These are phyloP conservation scores for Globisporangium nodosum DNA, from an alignment of 352 stramenopile genomes.

Conservation along the genomic window DNA sequence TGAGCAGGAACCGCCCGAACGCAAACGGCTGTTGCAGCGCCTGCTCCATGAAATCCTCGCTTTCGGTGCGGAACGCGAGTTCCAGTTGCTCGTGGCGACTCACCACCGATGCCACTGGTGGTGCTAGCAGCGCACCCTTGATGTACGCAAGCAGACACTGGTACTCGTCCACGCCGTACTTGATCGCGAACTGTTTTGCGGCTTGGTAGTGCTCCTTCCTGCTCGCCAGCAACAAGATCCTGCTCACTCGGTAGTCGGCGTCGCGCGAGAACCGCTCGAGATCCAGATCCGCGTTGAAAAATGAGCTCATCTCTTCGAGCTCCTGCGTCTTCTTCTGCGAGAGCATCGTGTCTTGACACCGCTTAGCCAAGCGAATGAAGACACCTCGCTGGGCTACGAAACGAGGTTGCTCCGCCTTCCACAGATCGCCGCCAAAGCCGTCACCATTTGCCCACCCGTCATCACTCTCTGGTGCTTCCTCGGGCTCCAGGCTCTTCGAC, in stretches of 20 bases:
- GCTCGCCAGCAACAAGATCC: constrained; percentile 45
- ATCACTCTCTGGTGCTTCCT: constrained; percentile 1
- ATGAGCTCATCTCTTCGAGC: constrained; percentile 52
- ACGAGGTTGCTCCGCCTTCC: not conserved
- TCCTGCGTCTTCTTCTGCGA: constrained; percentile 58
- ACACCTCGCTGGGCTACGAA: constrained; percentile 2
- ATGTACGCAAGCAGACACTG: constrained; percentile 64
- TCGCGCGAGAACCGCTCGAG: constrained; percentile 47
- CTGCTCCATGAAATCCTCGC: constrained; percentile 56
- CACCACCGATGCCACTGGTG: not conserved
- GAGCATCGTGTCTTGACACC: constrained; percentile 38
- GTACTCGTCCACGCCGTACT: constrained; percentile 65
- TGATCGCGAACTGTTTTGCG: constrained; percentile 51
- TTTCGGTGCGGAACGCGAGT: constrained; percentile 48
- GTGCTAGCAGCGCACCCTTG: constrained; percentile 29
- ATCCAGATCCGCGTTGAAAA: constrained; percentile 59
- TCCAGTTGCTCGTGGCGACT: constrained; percentile 60
- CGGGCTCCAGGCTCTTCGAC: constrained; percentile 6
- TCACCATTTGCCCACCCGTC: not conserved
- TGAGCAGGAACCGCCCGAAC: constrained; percentile 60
- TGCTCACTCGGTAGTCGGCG: constrained; percentile 36
- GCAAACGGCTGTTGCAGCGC: constrained; percentile 41
- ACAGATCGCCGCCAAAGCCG: not conserved
- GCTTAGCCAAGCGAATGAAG: constrained; percentile 29
- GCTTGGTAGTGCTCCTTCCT: constrained; percentile 40